Evolutionary conservation across 1,284 basidiomycete genomes (phyloP), one percentile per base, ranked within the genome.

Genomic region (Cutaneotrichosporon cavernicola): DNA sequence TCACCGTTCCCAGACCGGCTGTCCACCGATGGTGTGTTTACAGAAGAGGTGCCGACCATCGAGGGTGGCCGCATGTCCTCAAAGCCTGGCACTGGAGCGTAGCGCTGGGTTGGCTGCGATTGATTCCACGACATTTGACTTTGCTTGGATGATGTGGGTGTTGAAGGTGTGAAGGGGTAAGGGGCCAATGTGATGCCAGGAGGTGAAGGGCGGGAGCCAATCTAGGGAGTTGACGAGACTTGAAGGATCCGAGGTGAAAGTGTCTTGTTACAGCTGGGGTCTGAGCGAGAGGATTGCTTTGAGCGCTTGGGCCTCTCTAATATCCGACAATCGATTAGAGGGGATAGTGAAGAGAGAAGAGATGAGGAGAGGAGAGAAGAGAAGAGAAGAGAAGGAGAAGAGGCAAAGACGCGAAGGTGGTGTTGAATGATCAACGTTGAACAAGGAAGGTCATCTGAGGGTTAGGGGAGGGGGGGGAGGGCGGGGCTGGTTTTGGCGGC

Each of bases 21-120:
- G 18, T 26, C 55, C 36, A 22, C 30, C 22, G 56, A 43, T 36
- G 30, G 21, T 36, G 46, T 34, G 38, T 18, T 30, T 16, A 14
- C 7, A 56, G 40, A 50, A n/a, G 40, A 14, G 7, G 10, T 14
- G 36, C 57, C 50, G 18, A 18, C 26, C 51, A 32, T 18, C 3
- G 51, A 18, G 30, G 51, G 30, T 40, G n/a, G 43, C 51, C 43
- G 61, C 8, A 58, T 57, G 14, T 49, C 62, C 52, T 64, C 68
- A 60, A 70, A 69, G 40, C 70, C 70, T 5, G 67, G 69, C 16
- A 70, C 71, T 18, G 68, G 47, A 1, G 71, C 62, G 65, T 72
- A 72, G 22, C 69, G 66, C 58, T 72, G 69, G 52, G 67, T 63
- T 18, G 58, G 58, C 22, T 36, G 50, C 1, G 59, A 30, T 21